Evolutionary conservation across 495 filamentous ascomycete species (phyloP).

Genomic region (Sordaria brevicollis): DNA sequence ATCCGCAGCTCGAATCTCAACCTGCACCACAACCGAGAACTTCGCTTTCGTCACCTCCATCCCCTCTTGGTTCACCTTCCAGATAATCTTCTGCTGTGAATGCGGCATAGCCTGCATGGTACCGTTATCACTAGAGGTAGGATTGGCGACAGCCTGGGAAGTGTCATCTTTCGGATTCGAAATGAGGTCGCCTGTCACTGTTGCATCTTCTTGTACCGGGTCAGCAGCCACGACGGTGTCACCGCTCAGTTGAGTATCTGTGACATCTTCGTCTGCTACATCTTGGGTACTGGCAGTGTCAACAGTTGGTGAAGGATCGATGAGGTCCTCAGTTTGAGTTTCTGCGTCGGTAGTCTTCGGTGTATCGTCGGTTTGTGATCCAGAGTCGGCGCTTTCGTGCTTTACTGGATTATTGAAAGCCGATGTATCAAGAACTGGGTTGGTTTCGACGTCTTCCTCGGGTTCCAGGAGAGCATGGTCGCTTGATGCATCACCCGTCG

Average conservation of each 20-base stretch:
- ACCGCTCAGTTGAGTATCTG: not conserved
- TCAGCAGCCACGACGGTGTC: not conserved
- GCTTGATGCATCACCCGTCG: not conserved
- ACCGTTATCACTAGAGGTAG: no score
- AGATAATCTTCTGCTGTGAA: not conserved
- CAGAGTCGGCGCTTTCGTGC: not conserved
- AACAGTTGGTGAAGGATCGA: not conserved
- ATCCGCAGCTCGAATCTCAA: not conserved
- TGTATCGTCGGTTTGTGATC: not conserved
- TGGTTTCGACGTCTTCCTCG: not conserved
- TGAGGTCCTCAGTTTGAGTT: not conserved
- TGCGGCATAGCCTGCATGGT: not conserved
- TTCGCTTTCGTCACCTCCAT: not conserved
- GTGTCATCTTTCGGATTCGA: not conserved
- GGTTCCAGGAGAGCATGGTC: not conserved
- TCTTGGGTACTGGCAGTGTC: not conserved
- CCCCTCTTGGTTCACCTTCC: not conserved
- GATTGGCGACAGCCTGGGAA: not conserved
- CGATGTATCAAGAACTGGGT: not conserved
- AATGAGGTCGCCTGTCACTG: not conserved
- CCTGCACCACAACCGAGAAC: not conserved
- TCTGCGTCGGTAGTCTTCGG: not conserved
- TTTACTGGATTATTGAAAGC: not conserved
- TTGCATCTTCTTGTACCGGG: not conserved
- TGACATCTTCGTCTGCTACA: not conserved